Evolutionary conservation across 2,329 filamentous ascomycete genomes (phyloP), one percentile per base, ranked within the genome.

Genomic region (Sclerotinia trifoliorum): DNA sequence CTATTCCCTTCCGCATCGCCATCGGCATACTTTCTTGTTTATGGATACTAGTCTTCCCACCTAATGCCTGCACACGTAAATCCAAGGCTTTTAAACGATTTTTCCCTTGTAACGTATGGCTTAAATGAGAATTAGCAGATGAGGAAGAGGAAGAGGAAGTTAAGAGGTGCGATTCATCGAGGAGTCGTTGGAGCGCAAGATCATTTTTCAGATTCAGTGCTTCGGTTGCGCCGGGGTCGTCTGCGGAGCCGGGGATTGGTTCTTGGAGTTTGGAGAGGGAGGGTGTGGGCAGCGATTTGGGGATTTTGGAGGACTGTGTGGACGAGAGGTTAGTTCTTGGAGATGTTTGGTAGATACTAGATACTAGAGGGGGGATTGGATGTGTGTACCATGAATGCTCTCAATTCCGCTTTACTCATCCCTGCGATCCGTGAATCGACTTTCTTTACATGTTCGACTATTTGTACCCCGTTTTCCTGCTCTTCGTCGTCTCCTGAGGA

Each of bases 121-220:
- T 83, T 4, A 84, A 81, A 19, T 84, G 32, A 3, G 65, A 54
- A 2, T 61, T 66, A 2, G 60, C 15, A 1, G 10, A 26, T 0
- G n/a, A 32, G 19, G 15, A n/a, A 10, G 65, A 46, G 13, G 65
- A 46, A 2, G 66, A 82, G 0, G 85, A 81, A 60, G 88, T 85
- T 68, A 98, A 88, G 70, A 98, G 89, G 80, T 97, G 93, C 0
- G 94, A 97, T 83, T 99, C 95, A 73, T 90, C 86, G 68, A 99
- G 87, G 52, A 99, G 88, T 58, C 93, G 90, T 78, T 97, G 94
- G 19, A 99, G 88, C 51, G 92, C 94, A 66, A 97, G 88, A 78
- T 98, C 95, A 79, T 97, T 94, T 78, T 94, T 93, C 24, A 98
- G 84, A 70, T 96, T 90, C 15, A 81, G 79, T 32, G 82, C 79